phyloP scores from a whole-genome alignment of 345 rosid species.

The Erucastrum elatum region DNA sequence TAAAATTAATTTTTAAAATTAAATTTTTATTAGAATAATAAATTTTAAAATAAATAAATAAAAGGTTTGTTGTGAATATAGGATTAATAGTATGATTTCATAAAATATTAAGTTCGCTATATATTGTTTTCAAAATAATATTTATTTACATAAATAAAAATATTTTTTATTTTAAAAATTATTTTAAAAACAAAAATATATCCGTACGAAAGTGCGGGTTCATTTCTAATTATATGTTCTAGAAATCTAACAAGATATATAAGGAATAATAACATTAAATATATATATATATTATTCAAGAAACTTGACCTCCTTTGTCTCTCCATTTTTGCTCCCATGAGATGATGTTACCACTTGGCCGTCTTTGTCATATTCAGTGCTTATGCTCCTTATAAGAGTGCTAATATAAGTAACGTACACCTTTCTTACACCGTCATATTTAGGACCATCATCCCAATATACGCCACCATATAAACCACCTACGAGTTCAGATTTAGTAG shows the following conservation, averaged over 20 bases:
- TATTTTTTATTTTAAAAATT: too few relatives aligned
- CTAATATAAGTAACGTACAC: conserved; percentile 3
- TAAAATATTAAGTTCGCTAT: too few relatives aligned
- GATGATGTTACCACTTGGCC: conserved; percentile 21
- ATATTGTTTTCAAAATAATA: too few relatives aligned
- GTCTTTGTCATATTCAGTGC: conserved; percentile 14
- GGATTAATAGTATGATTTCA: too few relatives aligned
- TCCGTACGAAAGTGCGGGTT: too few relatives aligned
- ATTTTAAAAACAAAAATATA: too few relatives aligned
- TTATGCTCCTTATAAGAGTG: conserved; percentile 18
- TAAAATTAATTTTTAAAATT: too few relatives aligned
- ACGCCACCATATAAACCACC: conserved; percentile 30
- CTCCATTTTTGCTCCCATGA: conserved; percentile 28
- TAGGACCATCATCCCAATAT: conserved; percentile 33
- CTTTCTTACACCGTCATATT: conserved; percentile 24
- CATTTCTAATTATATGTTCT: background rate
- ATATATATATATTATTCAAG: background rate
- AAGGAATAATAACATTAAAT: background rate
- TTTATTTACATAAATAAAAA: too few relatives aligned
- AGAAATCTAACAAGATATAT: background rate
- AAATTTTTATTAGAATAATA: too few relatives aligned
- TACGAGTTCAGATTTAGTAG: conserved; percentile 15
- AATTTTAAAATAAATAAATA: too few relatives aligned
- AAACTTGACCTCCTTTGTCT: conserved; percentile 22
- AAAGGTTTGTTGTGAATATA: too few relatives aligned